phyloP scores from a whole-genome alignment of 257 asterid species.

The Knoxia roxburghii region DNA sequence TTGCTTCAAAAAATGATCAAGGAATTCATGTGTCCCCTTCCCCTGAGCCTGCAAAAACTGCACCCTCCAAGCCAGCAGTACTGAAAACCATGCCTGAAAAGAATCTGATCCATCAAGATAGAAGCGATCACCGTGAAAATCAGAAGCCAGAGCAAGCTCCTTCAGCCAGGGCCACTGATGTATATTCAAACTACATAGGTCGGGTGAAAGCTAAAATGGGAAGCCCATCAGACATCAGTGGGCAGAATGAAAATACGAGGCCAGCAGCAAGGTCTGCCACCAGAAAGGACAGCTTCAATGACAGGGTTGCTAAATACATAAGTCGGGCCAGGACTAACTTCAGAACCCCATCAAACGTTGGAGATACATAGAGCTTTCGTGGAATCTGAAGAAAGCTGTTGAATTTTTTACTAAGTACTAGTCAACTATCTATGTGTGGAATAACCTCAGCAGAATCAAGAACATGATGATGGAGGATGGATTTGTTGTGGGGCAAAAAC shows the following conservation, averaged over 20 bases:
- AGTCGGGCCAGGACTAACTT: constrained; percentile 36
- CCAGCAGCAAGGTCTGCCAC: constrained; percentile 13
- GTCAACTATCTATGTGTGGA: not conserved
- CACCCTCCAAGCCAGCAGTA: not conserved
- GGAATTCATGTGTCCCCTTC: not conserved
- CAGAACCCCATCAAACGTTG: constrained; percentile 30
- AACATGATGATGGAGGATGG: not conserved
- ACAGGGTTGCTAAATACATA: constrained; percentile 36
- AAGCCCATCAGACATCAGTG: constrained; percentile 26
- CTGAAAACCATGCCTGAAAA: not conserved
- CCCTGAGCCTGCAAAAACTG: not conserved
- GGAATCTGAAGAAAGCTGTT: not conserved
- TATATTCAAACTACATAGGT: constrained; percentile 27
- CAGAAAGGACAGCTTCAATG: constrained; percentile 51
- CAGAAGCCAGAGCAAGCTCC: not conserved
- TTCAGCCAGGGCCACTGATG: constrained; percentile 1
- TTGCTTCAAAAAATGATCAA: constrained; percentile 1
- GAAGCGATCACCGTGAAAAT: not conserved
- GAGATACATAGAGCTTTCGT: constrained; percentile 4
- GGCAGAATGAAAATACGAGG: not conserved
- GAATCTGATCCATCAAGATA: not conserved
- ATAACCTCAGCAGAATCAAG: not conserved
- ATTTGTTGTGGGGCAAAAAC: not conserved
- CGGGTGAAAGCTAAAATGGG: constrained; percentile 32
- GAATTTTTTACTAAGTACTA: not conserved